Percentiles rank a stretch among this genome's conserved stretches.
Conservation (phyloP, 139 green algal species). For the Yamagishiella unicocca region DNA sequence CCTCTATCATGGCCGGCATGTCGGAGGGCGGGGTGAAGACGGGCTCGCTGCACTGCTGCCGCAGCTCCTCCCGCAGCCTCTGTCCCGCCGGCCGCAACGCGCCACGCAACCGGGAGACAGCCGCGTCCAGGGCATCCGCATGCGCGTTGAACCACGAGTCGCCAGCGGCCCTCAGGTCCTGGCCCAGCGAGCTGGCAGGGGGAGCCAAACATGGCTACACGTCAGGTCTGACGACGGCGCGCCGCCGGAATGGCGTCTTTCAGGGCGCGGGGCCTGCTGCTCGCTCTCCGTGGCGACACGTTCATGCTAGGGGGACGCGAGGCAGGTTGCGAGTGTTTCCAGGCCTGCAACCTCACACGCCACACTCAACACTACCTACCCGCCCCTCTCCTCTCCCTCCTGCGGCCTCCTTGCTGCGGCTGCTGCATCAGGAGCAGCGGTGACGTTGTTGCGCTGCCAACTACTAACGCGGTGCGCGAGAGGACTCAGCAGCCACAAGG, state of each 20-base stretch:
- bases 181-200: background rate
- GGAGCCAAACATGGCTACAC: background rate
- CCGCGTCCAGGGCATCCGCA: background rate
- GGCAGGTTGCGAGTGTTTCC: background rate
- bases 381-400: too few species aligned
- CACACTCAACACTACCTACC: too few species aligned
- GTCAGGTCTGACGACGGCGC: background rate
- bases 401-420: too few species aligned
- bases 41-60: slow-evolving; percentile 5
- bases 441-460: background rate
- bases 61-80: slow-evolving; percentile 31
- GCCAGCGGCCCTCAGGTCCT: background rate
- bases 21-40: slow-evolving; percentile 7
- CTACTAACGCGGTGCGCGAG: background rate
- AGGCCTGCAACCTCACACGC: background rate
- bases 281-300: background rate
- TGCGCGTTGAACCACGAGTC: background rate
- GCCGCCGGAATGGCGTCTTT: background rate
- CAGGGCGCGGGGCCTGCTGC: background rate
- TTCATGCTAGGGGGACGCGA: background rate
- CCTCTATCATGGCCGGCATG: background rate
- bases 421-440: background rate
- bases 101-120: background rate
- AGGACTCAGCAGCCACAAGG: too few species aligned
- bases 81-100: background rate